These are phyloP conservation scores for Jamesozyma spencerorum DNA, from an alignment of 805 yeast species.

Conservation along the genomic window DNA sequence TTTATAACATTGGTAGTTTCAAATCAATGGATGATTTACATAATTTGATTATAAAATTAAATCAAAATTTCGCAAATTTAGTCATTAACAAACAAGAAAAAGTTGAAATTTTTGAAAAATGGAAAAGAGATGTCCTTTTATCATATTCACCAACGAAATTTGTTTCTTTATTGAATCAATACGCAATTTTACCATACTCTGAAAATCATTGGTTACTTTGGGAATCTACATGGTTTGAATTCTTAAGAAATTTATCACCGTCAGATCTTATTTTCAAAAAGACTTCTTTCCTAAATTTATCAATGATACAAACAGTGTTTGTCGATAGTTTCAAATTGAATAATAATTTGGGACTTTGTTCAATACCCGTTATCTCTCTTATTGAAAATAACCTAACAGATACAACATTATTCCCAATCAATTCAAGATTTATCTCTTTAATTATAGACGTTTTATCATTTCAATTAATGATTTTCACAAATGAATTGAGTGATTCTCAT, in stretches of 20 bases:
- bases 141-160: slow-evolving; percentile 8
- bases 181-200: slow-evolving; percentile 6
- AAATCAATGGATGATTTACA: slow-evolving; percentile 12
- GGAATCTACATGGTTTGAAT: slow-evolving; percentile 23
- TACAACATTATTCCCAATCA: slow-evolving; percentile 4
- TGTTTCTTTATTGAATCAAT: slow-evolving; percentile 5
- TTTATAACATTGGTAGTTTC: slow-evolving; percentile 7
- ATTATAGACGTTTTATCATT: slow-evolving; percentile 14
- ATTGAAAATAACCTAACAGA: slow-evolving; percentile 1
- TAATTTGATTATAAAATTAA: slow-evolving; percentile 8
- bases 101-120: slow-evolving; percentile 2
- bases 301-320: slow-evolving; percentile 1
- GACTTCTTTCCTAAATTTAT: slow-evolving; percentile 3
- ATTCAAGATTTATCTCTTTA: slow-evolving; percentile 8
- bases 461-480: slow-evolving; percentile 11
- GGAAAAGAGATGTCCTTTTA: slow-evolving; percentile 6
- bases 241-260: slow-evolving; percentile 9
- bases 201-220: slow-evolving; percentile 19
- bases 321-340: slow-evolving; percentile 12
- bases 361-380: slow-evolving; percentile 11
- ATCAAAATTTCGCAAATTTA: slow-evolving; percentile 5
- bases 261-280: slow-evolving; percentile 6
- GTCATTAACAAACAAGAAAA: background rate
- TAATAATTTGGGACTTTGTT: slow-evolving; percentile 15
- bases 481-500: slow-evolving; percentile 4